Evolutionary conservation across 192 early-diverging fungal genomes (phyloP).

Genomic region (Podila epicladia): DNA sequence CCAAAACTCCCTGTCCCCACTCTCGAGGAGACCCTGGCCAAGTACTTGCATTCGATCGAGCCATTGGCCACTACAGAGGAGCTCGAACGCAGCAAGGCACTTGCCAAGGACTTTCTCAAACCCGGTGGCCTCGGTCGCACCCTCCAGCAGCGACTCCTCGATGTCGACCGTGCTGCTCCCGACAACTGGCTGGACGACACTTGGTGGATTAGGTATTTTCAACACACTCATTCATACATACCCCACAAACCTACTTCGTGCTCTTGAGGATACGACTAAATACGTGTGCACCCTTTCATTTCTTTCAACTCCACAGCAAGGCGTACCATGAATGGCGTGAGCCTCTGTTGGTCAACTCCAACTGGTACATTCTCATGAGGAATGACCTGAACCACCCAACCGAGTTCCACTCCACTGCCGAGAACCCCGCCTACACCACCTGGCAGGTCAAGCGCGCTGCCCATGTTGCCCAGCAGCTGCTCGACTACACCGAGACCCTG

Average conservation of each 20-base stretch:
- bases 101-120: constrained; percentile 60
- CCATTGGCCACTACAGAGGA: constrained; percentile 64
- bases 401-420: constrained; percentile 35
- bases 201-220: constrained; percentile 67
- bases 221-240: too few relatives aligned
- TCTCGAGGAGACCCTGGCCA: constrained; percentile 63
- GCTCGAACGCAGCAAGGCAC: constrained; percentile 52
- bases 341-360: constrained; percentile 84
- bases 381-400: constrained; percentile 70
- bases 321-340: constrained; percentile 89
- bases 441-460: constrained; percentile 88
- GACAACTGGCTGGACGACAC: constrained; percentile 75
- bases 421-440: constrained; percentile 66
- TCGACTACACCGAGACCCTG: constrained; percentile 82
- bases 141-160: constrained; percentile 71
- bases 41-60: constrained; percentile 65
- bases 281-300: background rate
- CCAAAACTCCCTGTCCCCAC: constrained; percentile 73
- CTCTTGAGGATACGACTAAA: background rate
- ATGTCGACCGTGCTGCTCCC: constrained; percentile 65
- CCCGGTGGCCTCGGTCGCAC: constrained; percentile 56
- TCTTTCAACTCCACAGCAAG: constrained; percentile 14
- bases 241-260: too few relatives aligned
- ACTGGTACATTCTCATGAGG: constrained; percentile 83
- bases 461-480: constrained; percentile 65